A percentile compares a stretch with the other conserved stretches of the same genome.
Conservation (phyloP, 345 rosid species). For the Rubroshorea leprosula region DNA sequence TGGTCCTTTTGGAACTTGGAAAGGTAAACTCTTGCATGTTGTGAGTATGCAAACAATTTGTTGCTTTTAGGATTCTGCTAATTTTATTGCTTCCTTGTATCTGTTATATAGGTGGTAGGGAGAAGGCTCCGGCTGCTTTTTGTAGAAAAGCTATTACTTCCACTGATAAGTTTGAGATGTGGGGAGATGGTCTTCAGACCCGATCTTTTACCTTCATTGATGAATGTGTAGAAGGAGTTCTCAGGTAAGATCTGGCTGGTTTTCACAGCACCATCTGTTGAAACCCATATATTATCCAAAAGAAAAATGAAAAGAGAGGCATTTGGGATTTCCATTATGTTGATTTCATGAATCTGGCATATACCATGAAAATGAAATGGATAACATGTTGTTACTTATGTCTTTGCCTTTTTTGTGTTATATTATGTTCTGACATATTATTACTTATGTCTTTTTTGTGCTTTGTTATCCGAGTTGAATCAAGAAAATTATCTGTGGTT, state of each 20-base stretch:
- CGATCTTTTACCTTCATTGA: slow-evolving; percentile 98
- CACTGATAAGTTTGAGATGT: slow-evolving; percentile 89
- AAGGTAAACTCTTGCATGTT: slow-evolving; percentile 45
- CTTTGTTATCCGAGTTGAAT: no score
- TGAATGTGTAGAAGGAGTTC: slow-evolving; percentile 98
- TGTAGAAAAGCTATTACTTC: slow-evolving; percentile 91
- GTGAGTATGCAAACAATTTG: background rate
- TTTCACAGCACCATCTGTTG: background rate
- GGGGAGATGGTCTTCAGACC: slow-evolving; percentile 99
- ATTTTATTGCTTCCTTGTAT: slow-evolving; percentile 2
- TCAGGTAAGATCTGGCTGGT: slow-evolving; percentile 44
- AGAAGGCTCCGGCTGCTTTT: slow-evolving; percentile 99
- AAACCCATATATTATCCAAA: background rate
- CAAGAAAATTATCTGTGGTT: no score
- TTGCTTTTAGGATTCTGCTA: slow-evolving; percentile 4
- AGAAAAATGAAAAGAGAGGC: no score
- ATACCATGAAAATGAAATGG: no score
- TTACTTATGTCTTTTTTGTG: no score
- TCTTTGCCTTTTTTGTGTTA: no score
- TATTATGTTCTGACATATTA: no score
- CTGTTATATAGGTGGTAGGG: slow-evolving; percentile 78
- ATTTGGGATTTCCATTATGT: no score
- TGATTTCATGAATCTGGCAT: no score
- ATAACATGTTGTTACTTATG: no score
- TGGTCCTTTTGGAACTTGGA: slow-evolving; percentile 99